phyloP scores from a whole-genome alignment of 108 stramenopile species.

The Cylindrotheca closterium region DNA sequence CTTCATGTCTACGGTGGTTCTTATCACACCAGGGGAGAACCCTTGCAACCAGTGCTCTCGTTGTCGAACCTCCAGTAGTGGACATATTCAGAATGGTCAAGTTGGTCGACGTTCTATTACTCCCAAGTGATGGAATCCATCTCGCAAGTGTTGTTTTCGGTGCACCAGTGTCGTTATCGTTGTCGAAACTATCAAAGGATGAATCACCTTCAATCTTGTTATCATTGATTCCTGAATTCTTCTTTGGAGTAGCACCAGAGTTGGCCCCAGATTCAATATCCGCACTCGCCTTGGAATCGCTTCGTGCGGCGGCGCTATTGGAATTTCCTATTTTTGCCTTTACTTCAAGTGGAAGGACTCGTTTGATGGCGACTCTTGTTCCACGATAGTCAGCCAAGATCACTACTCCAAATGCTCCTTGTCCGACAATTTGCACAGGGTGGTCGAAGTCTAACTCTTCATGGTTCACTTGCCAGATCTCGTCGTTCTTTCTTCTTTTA shows the following conservation, averaged over 20 bases:
- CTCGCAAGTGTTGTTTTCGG: not conserved
- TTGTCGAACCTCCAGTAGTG: not conserved
- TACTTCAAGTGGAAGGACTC: constrained; percentile 27
- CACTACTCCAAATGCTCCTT: constrained; percentile 44
- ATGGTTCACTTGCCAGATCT: constrained; percentile 21
- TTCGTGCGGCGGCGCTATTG: not conserved
- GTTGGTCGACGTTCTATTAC: not conserved
- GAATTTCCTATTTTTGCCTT: not conserved
- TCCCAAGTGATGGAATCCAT: not conserved
- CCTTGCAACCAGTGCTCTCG: not conserved
- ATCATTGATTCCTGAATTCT: not conserved
- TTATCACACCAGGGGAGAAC: no score
- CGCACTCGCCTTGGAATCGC: not conserved
- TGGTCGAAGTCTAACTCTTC: constrained; percentile 26
- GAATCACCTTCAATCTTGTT: not conserved
- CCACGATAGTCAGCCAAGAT: constrained; percentile 43
- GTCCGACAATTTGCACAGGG: constrained; percentile 32
- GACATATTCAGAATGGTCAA: not conserved
- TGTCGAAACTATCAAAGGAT: no score
- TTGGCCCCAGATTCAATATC: not conserved
- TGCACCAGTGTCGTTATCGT: not conserved
- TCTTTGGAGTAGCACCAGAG: not conserved
- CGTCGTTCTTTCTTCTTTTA: constrained; percentile 12
- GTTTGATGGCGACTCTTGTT: constrained; percentile 42
- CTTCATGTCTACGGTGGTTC: no score